A percentile compares a stretch with the other conserved stretches of the same genome.
Conservation (phyloP, 1,139 yeast genomes). For the Zygosaccharomyces pseudobailii region DNA sequence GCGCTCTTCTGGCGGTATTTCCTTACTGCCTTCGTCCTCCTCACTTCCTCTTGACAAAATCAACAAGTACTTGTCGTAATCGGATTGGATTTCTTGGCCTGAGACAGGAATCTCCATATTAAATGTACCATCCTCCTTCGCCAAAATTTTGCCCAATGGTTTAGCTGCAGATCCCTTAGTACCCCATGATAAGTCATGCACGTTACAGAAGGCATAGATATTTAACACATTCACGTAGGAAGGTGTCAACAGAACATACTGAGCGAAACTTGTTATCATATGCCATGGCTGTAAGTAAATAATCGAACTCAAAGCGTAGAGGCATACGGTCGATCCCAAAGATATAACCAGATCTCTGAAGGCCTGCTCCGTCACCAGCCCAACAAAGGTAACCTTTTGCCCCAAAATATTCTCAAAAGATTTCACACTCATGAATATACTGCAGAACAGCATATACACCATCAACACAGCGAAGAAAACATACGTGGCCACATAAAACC, state of each 20-base stretch:
- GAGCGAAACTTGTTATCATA: conserved; percentile 77
- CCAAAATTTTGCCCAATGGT: conserved; percentile 59
- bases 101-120: conserved; percentile 69
- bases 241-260: conserved; percentile 82
- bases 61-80: conserved; percentile 58
- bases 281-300: conserved; percentile 95
- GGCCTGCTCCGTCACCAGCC: conserved; percentile 47
- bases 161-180: conserved; percentile 82
- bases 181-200: conserved; percentile 98
- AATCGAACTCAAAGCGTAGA: conserved; percentile 74
- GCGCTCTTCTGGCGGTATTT: conserved; percentile 45
- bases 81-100: conserved; percentile 55
- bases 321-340: conserved; percentile 73
- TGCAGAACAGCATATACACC: conserved; percentile 90
- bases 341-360: conserved; percentile 88
- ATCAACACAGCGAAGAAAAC: conserved; percentile 84
- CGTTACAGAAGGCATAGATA: conserved; percentile 90
- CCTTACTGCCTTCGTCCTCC: conserved; percentile 39
- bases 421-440: conserved; percentile 74
- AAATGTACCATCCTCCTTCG: conserved; percentile 68
- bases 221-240: conserved; percentile 82
- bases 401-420: conserved; percentile 46
- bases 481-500: conserved; percentile 77
- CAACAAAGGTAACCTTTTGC: conserved; percentile 31
- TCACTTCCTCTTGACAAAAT: conserved; percentile 49